Evolutionary conservation across 805 yeast species (phyloP).

Genomic region (Barnettozyma vustinii): DNA sequence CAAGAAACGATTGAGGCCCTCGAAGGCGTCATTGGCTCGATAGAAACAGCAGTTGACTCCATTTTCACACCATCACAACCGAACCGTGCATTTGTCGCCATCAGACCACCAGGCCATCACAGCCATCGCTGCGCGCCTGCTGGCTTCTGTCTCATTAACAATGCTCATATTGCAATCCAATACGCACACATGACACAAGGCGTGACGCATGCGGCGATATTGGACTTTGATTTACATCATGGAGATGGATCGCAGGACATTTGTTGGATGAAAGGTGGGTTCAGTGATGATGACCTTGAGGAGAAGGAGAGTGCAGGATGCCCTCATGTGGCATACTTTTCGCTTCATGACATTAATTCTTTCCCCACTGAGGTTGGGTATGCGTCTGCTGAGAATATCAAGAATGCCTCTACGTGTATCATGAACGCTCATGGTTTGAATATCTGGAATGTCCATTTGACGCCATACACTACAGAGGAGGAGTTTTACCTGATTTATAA

Average conservation of each 20-base stretch:
- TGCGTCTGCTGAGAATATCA: constrained; percentile 65
- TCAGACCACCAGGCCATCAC: constrained; percentile 86
- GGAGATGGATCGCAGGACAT: constrained; percentile 89
- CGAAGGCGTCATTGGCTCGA: constrained; percentile 72
- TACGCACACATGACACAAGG: constrained; percentile 60
- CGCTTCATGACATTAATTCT: constrained; percentile 80
- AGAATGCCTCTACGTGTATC: constrained; percentile 74
- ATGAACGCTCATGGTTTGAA: constrained; percentile 64
- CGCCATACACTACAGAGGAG: constrained; percentile 54
- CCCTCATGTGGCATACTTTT: constrained; percentile 75
- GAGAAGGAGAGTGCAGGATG: constrained; percentile 35
- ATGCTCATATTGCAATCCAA: constrained; percentile 76
- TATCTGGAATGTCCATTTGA: constrained; percentile 80
- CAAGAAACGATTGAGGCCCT: constrained; percentile 63
- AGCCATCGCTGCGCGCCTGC: constrained; percentile 79
- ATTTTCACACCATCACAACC: constrained; percentile 33
- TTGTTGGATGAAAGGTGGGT: constrained; percentile 74
- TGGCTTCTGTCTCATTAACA: constrained; percentile 78
- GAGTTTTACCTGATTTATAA: constrained; percentile 63
- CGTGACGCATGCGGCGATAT: constrained; percentile 74
- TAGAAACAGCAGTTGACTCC: constrained; percentile 64
- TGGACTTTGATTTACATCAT: constrained; percentile 82
- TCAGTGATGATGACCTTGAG: constrained; percentile 41
- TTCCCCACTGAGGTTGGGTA: constrained; percentile 79
- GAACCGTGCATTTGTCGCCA: constrained; percentile 55